Conservation (phyloP, 192 early-diverging fungal genomes). For the Backusella westeae region DNA sequence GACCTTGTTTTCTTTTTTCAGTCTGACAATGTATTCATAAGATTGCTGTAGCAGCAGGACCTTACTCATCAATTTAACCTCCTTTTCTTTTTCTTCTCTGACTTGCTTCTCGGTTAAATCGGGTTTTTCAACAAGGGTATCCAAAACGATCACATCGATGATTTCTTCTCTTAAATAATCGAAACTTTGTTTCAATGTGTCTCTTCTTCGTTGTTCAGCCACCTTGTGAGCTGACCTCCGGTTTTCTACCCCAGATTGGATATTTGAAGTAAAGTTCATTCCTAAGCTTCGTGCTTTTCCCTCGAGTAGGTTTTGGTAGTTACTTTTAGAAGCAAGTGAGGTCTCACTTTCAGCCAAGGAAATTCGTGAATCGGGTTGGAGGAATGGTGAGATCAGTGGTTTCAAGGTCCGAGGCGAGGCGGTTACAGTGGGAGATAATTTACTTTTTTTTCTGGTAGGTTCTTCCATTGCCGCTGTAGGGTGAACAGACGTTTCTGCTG, state of each 20-base stretch:
- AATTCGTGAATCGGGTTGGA: slow-evolving; percentile 42
- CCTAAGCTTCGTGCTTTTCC: slow-evolving; percentile 81
- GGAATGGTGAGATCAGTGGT: slow-evolving; percentile 44
- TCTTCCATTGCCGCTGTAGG: neutral
- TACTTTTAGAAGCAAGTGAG: slow-evolving; percentile 50
- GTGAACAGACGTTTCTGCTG: neutral
- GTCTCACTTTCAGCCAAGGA: slow-evolving; percentile 22
- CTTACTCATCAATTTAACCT: slow-evolving; percentile 82
- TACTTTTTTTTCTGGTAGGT: neutral
- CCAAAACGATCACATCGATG: slow-evolving; percentile 56
- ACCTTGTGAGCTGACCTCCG: slow-evolving; percentile 86
- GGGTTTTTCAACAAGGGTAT: neutral
- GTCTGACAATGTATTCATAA: slow-evolving; percentile 53
- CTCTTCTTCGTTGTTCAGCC: slow-evolving; percentile 95
- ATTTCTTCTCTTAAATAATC: slow-evolving; percentile 73
- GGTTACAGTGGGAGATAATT: neutral
- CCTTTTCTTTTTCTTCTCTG: slow-evolving; percentile 29
- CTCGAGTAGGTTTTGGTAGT: slow-evolving; percentile 86
- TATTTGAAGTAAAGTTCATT: slow-evolving; percentile 68
- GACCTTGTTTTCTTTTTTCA: slow-evolving; percentile 42
- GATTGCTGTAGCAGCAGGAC: slow-evolving; percentile 75
- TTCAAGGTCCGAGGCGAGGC: slow-evolving; percentile 36
- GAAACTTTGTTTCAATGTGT: slow-evolving; percentile 89
- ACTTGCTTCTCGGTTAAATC: slow-evolving; percentile 11
- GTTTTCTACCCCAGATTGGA: slow-evolving; percentile 75